Evolutionary conservation across 2,329 filamentous ascomycete genomes (phyloP).

Genomic region (Ophiosphaerella korrae): DNA sequence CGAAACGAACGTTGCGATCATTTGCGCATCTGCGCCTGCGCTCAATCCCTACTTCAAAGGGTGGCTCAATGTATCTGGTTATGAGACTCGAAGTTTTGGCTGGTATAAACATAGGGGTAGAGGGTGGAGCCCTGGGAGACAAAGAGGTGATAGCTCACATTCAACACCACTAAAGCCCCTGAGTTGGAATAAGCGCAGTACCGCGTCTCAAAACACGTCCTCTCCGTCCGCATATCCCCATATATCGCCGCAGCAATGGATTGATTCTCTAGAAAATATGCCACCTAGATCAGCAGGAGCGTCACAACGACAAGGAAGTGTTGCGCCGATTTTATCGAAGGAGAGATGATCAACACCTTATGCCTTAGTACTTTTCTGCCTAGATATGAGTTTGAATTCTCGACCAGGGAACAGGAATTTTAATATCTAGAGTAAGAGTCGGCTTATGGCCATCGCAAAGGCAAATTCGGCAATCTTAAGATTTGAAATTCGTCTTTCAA

Average conservation of each 20-base stretch:
- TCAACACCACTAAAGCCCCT: neutral
- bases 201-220: no score
- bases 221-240: no score
- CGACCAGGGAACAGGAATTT: no score
- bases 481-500: no score
- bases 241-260: neutral
- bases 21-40: conserved; percentile 12
- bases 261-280: neutral
- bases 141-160: neutral
- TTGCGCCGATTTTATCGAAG: neutral
- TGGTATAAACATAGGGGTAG: conserved; percentile 7
- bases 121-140: neutral
- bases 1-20: conserved; percentile 13
- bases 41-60: conserved; percentile 9
- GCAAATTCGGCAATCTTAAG: no score
- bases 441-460: no score
- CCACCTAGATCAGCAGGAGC: neutral
- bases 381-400: neutral
- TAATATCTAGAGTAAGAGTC: no score
- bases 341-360: neutral
- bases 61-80: conserved; percentile 4
- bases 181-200: neutral
- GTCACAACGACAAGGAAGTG: neutral
- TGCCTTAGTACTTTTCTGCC: neutral
- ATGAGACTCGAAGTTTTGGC: conserved; percentile 5